Evolutionary conservation across 495 filamentous ascomycete genomes (phyloP).

Genomic region (Penicillium antarcticum): DNA sequence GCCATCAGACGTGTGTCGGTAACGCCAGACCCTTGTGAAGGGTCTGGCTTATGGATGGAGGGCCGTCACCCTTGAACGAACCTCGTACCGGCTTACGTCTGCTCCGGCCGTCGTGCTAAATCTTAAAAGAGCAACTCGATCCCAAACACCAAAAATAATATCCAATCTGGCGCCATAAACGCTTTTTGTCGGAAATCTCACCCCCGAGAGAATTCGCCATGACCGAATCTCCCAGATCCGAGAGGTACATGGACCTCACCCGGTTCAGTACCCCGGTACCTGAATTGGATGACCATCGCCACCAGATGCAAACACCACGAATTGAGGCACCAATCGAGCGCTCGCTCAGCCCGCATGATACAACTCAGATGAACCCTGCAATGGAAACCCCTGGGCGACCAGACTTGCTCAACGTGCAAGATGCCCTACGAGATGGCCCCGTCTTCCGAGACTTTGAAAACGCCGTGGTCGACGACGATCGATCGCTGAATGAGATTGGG

Average conservation of each 20-base stretch:
- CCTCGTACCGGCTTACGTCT: conserved; percentile 34
- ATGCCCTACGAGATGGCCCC: conserved; percentile 47
- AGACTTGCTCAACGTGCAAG: conserved; percentile 49
- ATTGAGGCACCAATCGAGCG: conserved; percentile 48
- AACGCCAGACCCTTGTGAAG: conserved; percentile 46
- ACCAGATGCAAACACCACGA: conserved; percentile 66
- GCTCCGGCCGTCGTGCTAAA: conserved; percentile 22
- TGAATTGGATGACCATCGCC: conserved; percentile 90
- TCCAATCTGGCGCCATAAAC: conserved; percentile 20
- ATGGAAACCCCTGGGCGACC: conserved; percentile 36
- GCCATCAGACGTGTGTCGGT: conserved; percentile 41
- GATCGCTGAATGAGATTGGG: conserved; percentile 35
- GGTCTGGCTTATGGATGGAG: conserved; percentile 49
- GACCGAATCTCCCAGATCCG: conserved; percentile 63
- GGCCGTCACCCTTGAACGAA: conserved; percentile 30
- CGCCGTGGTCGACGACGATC: conserved; percentile 79
- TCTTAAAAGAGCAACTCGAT: no score
- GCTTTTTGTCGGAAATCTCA: conserved; percentile 2
- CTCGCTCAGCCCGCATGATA: conserved; percentile 37
- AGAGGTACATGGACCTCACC: conserved; percentile 52
- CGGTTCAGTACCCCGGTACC: conserved; percentile 76
- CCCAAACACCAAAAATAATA: conserved; percentile 8
- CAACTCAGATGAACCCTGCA: conserved; percentile 24
- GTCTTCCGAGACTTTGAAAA: conserved; percentile 73
- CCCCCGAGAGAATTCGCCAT: conserved; percentile 35